A percentile compares a stretch with the other conserved stretches of the same genome.
Conservation (phyloP, 305 asterid genomes). For the Vinca major region DNA sequence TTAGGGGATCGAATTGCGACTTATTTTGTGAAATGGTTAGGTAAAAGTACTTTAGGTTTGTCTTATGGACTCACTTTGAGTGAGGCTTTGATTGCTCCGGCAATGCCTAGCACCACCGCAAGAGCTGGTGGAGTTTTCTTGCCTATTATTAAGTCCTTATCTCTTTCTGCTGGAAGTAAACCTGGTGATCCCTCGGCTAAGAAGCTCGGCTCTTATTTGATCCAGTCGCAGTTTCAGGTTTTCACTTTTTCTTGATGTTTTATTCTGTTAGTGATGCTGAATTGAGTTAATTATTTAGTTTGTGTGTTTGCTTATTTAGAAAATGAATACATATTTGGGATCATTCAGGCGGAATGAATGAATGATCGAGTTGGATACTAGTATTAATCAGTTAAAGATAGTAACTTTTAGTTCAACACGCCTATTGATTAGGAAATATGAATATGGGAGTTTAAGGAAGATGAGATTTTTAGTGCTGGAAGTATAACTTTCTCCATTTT, state of each 20-base stretch:
- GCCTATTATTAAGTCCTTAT: conserved; percentile 81
- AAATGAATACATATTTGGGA: neutral
- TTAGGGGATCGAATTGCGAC: conserved; percentile 87
- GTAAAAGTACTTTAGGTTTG: conserved; percentile 86
- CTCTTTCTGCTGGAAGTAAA: conserved; percentile 75
- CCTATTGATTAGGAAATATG: neutral
- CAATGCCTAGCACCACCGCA: conserved; percentile 98
- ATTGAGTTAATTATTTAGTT: neutral
- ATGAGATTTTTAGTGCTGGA: neutral
- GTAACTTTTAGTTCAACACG: neutral
- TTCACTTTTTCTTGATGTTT: neutral
- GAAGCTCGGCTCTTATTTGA: conserved; percentile 75
- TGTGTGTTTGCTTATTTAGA: neutral
- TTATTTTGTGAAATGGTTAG: conserved; percentile 82
- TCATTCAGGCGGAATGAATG: neutral
- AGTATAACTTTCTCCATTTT: neutral
- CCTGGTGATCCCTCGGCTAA: conserved; percentile 66
- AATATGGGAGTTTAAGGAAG: neutral
- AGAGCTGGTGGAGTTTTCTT: conserved; percentile 92
- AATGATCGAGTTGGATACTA: neutral
- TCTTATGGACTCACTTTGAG: conserved; percentile 84
- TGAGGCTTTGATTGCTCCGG: conserved; percentile 94
- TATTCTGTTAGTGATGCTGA: neutral
- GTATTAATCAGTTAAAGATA: neutral
- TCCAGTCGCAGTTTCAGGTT: conserved; percentile 94